Evolutionary conservation across 371 early-diverging fungal genomes (phyloP).

Genomic region (Amoeboaphelidium protococcarum): DNA sequence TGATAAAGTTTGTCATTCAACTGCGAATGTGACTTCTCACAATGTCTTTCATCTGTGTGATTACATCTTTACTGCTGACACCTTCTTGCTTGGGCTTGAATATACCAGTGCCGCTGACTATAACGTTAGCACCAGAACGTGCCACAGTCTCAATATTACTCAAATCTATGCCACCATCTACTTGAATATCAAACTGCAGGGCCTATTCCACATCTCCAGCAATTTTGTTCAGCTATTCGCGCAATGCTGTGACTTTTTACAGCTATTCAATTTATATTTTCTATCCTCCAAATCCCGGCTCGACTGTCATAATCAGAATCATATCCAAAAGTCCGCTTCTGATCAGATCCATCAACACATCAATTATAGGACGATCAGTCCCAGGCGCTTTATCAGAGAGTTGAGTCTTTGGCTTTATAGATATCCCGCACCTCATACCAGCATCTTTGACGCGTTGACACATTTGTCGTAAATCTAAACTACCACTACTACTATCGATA

Average conservation of each 20-base stretch:
- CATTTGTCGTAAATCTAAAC: too few relatives aligned
- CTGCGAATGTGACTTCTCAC: too few relatives aligned
- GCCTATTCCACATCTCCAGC: background rate
- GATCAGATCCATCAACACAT: background rate
- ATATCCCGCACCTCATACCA: slow-evolving; percentile 82
- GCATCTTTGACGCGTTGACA: slow-evolving; percentile 34
- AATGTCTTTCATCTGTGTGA: too few relatives aligned
- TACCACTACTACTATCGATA: slow-evolving; percentile 19
- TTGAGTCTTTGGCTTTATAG: slow-evolving; percentile 74
- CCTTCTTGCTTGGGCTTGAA: slow-evolving; percentile 55
- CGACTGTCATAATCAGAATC: slow-evolving; percentile 92
- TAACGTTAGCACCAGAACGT: slow-evolving; percentile 48
- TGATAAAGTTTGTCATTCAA: too few relatives aligned
- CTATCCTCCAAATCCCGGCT: slow-evolving; percentile 15
- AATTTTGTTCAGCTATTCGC: background rate
- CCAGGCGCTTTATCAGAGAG: slow-evolving; percentile 38
- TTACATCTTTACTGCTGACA: slow-evolving; percentile 36
- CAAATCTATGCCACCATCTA: slow-evolving; percentile 84
- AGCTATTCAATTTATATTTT: slow-evolving; percentile 4
- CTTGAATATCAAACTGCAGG: slow-evolving; percentile 50
- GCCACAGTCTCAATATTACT: slow-evolving; percentile 41
- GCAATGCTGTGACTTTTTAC: slow-evolving; percentile 2
- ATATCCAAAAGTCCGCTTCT: slow-evolving; percentile 29
- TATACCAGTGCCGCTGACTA: slow-evolving; percentile 91
- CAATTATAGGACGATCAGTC: slow-evolving; percentile 24